Evolutionary conservation across 352 stramenopile genomes (phyloP), one percentile per base, ranked within the genome.

Genomic region (Phytophthora citrophthora): DNA sequence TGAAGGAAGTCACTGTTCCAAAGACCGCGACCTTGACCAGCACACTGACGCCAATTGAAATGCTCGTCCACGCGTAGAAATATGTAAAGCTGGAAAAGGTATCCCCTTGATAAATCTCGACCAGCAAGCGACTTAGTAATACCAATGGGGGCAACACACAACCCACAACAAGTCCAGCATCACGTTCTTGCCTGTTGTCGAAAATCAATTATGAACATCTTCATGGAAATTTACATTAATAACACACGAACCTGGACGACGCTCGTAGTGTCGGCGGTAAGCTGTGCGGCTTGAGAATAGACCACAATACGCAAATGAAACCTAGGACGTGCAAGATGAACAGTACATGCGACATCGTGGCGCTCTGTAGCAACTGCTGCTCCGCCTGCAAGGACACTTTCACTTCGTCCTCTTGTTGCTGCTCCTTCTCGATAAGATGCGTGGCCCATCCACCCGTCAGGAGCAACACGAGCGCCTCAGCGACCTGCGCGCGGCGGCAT

Each of bases 91-190:
- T 69, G 24, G 76, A 81, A 41, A 76, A 56, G 3, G 3, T 50
- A 12, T 40, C 31, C 18, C 68, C 48, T 1, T 68, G 54, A 23
- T 79, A 64, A n/a, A 79, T 67, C 23, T 76, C 58, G 16, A 36
- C 61, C 4, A 89, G 43, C 16, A 94, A 68, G 0, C 83, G 80
- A 60, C 79, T 90, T 18, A 88, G 59, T 4, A 92, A 52, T 26
- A 86, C 81, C 5, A 92, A 54, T 16, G 86, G 77, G 5, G 77
- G 72, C 7, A 94, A 41, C 5, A 89, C 56, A 27, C 81, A 88
- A 16, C 86, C 81, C 32, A 94, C 53, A 1, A 83, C 70, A 12
- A 92, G 65, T 9, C 86, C 83, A 54, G 54, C 48, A 54, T 91
- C 83, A 10, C 79, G 70, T 27, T 94, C 83, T 12, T 48, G 67